Conservation (phyloP, 202 grass and related monocot genomes). For the Zizania palustris region DNA sequence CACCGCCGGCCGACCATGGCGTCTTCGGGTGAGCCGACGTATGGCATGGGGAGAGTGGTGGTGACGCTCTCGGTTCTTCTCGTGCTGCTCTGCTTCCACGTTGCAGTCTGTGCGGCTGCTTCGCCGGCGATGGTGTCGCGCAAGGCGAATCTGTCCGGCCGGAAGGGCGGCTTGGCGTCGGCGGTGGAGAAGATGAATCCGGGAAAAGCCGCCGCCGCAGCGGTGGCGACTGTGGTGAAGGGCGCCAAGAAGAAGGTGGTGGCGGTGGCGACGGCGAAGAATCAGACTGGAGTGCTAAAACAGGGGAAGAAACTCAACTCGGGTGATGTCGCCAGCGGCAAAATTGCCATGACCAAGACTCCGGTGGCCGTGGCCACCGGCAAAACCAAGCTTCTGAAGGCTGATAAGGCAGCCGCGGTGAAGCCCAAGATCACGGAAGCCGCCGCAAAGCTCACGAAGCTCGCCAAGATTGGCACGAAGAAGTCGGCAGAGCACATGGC, state of each 20-base stretch:
- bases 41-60: not conserved
- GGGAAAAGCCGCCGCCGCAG: no score
- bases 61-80: not conserved
- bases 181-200: no score
- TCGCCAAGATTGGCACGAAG: slow-evolving; percentile 5
- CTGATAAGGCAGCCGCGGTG: not conserved
- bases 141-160: not conserved
- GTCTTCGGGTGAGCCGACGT: not conserved
- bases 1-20: not conserved
- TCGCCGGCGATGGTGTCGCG: not conserved
- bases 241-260: not conserved
- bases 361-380: no score
- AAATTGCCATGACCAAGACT: not conserved
- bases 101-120: not conserved
- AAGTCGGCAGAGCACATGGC: not conserved
- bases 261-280: no score
- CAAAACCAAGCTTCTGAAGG: not conserved
- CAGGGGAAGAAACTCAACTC: not conserved
- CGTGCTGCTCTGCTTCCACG: not conserved
- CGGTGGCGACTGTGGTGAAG: not conserved
- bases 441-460: not conserved
- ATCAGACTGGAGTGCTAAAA: not conserved
- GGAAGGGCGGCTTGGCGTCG: not conserved
- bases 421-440: no score
- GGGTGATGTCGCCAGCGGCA: not conserved